These are phyloP conservation scores for Alternaria triticimaculans DNA, from an alignment of 2,329 filamentous ascomycete species.

Conservation along the genomic window DNA sequence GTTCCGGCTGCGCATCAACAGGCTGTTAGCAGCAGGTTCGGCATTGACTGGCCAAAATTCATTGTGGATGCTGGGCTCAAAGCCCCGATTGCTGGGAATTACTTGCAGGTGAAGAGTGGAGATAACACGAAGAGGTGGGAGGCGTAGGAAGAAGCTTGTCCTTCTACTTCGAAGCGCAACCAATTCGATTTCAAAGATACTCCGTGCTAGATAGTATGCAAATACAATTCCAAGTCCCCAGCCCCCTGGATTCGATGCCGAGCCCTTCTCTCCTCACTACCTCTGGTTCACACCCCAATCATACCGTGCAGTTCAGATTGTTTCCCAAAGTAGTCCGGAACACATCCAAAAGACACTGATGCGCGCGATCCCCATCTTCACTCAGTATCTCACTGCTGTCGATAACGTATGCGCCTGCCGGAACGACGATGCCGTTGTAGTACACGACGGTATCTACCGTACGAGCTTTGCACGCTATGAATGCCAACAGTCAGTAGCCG, in stretches of 20 bases:
- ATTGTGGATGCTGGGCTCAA: conserved; percentile 29
- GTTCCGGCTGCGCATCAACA: conserved; percentile 29
- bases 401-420: conserved; percentile 3
- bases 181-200: too few relatives aligned
- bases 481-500: background rate
- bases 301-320: conserved; percentile 1
- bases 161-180: background rate
- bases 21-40: conserved; percentile 25
- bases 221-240: background rate
- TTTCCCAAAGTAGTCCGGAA: background rate
- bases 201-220: too few relatives aligned
- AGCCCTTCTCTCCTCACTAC: background rate
- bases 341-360: conserved; percentile 3
- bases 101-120: conserved; percentile 34
- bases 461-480: background rate
- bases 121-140: conserved; percentile 26
- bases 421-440: conserved; percentile 1
- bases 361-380: background rate
- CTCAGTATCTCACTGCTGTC: conserved; percentile 3
- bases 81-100: conserved; percentile 29
- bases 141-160: background rate
- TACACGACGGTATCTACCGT: background rate
- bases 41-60: conserved; percentile 32
- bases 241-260: background rate
- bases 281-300: background rate